Percentiles rank a stretch among this genome's conserved stretches.
Evolutionary conservation across 495 filamentous ascomycete species (phyloP).

Genomic region (Talaromyces borbonicus): DNA sequence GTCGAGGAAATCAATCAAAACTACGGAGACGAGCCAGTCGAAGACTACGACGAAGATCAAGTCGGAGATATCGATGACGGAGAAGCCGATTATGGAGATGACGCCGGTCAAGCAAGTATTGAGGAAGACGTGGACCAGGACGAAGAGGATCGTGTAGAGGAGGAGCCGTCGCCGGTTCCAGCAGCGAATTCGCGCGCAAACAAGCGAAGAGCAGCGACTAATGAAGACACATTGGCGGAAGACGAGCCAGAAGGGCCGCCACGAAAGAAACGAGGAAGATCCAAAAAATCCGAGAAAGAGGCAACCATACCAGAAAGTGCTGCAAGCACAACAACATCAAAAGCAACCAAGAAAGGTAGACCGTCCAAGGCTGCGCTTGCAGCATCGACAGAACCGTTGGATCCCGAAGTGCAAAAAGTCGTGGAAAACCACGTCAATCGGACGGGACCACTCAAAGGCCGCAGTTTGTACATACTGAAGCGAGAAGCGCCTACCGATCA

Average conservation of each 20-base stretch:
- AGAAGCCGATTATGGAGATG: slow-evolving; percentile 25
- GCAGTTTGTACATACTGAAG: slow-evolving; percentile 61
- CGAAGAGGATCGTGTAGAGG: slow-evolving; percentile 38
- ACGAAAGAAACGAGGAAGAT: slow-evolving; percentile 20
- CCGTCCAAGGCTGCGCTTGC: slow-evolving; percentile 11
- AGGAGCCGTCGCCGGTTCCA: slow-evolving; percentile 26
- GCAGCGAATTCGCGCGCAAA: slow-evolving; percentile 10
- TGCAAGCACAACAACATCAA: slow-evolving; percentile 14
- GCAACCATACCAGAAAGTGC: slow-evolving; percentile 9
- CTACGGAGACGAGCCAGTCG: slow-evolving; percentile 18
- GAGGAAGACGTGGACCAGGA: not conserved
- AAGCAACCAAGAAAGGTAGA: slow-evolving; percentile 29
- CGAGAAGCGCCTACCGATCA: slow-evolving; percentile 52
- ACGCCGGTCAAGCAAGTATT: not conserved
- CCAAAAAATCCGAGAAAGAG: slow-evolving; percentile 28
- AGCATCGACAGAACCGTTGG: slow-evolving; percentile 10
- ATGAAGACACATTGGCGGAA: slow-evolving; percentile 11
- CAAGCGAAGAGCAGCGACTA: slow-evolving; percentile 4
- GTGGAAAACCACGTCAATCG: slow-evolving; percentile 35
- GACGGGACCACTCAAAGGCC: slow-evolving; percentile 38
- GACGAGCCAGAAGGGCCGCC: slow-evolving; percentile 11
- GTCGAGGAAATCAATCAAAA: slow-evolving; percentile 19
- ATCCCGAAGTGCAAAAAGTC: slow-evolving; percentile 30
- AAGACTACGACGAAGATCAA: slow-evolving; percentile 18
- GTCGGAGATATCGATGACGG: slow-evolving; percentile 16